Percentiles rank a stretch among this genome's conserved stretches.
phyloP scores from a whole-genome alignment of 2,329 filamentous ascomycete species.

The Mycosphaerelloides madeirae region DNA sequence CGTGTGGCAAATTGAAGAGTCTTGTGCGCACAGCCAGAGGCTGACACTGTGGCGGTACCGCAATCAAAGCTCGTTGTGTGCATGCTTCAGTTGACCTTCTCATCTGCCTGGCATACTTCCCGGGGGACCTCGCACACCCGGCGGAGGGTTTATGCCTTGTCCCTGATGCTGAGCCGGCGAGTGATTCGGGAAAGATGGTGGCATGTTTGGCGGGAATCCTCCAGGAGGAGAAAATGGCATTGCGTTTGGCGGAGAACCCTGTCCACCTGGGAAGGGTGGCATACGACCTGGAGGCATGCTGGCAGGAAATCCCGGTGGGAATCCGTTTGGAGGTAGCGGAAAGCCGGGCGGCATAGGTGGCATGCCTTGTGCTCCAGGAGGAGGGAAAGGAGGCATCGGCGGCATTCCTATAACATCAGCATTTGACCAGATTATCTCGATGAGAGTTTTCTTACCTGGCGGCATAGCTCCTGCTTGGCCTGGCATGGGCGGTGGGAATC shows the following conservation, averaged over 20 bases:
- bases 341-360: slow-evolving; percentile 33
- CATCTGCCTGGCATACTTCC: neutral
- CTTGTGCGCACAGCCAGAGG: too few relatives aligned
- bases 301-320: slow-evolving; percentile 31
- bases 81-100: too few relatives aligned
- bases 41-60: too few relatives aligned
- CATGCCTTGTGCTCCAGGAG: slow-evolving; percentile 23
- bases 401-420: slow-evolving; percentile 13
- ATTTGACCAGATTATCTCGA: neutral
- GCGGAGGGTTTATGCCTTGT: slow-evolving; percentile 11
- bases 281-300: slow-evolving; percentile 34
- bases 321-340: slow-evolving; percentile 35
- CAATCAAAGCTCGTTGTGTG: too few relatives aligned
- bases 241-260: slow-evolving; percentile 25
- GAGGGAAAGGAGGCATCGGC: slow-evolving; percentile 20
- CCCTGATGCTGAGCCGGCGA: slow-evolving; percentile 6
- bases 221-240: slow-evolving; percentile 27
- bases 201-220: slow-evolving; percentile 21
- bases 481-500: slow-evolving; percentile 29
- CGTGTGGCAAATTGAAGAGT: too few relatives aligned
- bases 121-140: slow-evolving; percentile 6
- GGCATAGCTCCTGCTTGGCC: slow-evolving; percentile 18
- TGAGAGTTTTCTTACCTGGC: slow-evolving; percentile 13
- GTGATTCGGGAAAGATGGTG: slow-evolving; percentile 7
- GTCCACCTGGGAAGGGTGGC: slow-evolving; percentile 31